Base-by-base conservation (phyloP, 495 filamentous ascomycete species). In the Xylaria flabelliformis region DNA sequence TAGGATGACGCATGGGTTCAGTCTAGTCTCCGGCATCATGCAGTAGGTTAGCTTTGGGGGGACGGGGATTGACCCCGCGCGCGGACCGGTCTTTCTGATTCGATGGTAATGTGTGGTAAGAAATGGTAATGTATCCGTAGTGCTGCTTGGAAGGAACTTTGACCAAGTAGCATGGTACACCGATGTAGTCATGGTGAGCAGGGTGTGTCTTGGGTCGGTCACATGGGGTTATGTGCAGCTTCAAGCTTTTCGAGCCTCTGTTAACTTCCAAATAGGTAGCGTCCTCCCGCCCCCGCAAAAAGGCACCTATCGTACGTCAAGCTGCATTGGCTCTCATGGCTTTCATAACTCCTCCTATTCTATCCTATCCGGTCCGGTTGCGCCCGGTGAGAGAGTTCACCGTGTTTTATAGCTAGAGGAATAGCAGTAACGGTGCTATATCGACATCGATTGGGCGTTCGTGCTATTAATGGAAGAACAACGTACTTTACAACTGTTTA, bases 151-250 rank as follows among this genome's bases (percentile, higher is more conserved):
- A n/a, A 6, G 55, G 58, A 29, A 59, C 61, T 39, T 48, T 26
- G 61, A 69, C 41, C 17, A 61, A 56, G 67, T 58, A 61, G 53
- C 24, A 69, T 69, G 67, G 21, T 26, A 61, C 73, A 75, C 73
- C 76, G 75, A 74, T 79, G 75, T 79, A 64, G 74, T 74, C 64
- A 78, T 75, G 72, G 70, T 72, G 70, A 67, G 62, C 50, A 61
- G 58, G 63, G 65, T 61, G 65, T 67, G 67, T 64, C 73, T 74
- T 61, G 77, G 70, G 66, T 29, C 56, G 76, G 77, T 79, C 73
- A 75, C 77, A 77, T 77, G 77, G 32, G 74, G 74, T 73, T 74
- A 74, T 62, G 69, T 76, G 74, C 71, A 75, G 74, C 56, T 64
- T 48, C 46, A 74, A 71, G 71, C 62, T 26, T 67, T 67, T 61